A percentile compares a stretch with the other conserved stretches of the same genome.
phyloP scores from a whole-genome alignment of 78 protist species.

The Dictyostelium discoideum region dicty_2.7 NC_007089.4:2273501-2274000 shows the following conservation, averaged over 20 bases:
- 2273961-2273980: background rate
- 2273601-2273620: background rate
- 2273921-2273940: slow-evolving; percentile 14
- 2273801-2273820: slow-evolving; percentile 58
- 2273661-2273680: slow-evolving; percentile 22
- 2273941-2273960: background rate
- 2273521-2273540: no score
- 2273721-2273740: background rate
- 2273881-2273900: slow-evolving; percentile 41
- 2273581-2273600: slow-evolving; percentile 2
- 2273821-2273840: slow-evolving; percentile 37
- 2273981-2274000: no score
- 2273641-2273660: slow-evolving; percentile 41
- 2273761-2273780: background rate
- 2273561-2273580: background rate
- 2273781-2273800: slow-evolving; percentile 4
- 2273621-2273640: slow-evolving; percentile 4
- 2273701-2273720: background rate
- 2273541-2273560: background rate
- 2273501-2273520: no score
- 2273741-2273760: background rate
- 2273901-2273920: slow-evolving; percentile 50
- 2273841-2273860: slow-evolving; percentile 52
- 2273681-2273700: slow-evolving; percentile 36
- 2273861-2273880: slow-evolving; percentile 23